These are phyloP conservation scores for Penicillium sp. DNA, from an alignment of 2,329 filamentous ascomycete genomes.

Conservation along the genomic window DNA sequence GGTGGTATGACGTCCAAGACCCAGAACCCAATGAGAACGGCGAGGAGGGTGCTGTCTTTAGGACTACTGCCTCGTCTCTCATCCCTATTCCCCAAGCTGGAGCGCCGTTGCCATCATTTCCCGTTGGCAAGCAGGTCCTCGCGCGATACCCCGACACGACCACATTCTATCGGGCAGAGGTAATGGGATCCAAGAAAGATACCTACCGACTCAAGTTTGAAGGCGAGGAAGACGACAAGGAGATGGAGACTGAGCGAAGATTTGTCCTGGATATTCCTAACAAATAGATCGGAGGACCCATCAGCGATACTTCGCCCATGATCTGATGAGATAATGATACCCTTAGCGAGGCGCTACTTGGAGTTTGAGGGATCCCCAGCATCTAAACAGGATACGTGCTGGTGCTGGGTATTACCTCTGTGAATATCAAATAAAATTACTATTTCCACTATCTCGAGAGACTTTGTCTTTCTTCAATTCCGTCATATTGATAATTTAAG, in stretches of 20 bases:
- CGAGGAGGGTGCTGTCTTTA: constrained; percentile 64
- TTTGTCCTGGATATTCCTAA: constrained; percentile 74
- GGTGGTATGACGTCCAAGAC: constrained; percentile 74
- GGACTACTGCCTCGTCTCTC: constrained; percentile 72
- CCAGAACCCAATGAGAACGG: constrained; percentile 72
- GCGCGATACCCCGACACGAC: constrained; percentile 82
- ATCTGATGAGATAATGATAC: constrained; percentile 32
- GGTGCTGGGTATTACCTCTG: constrained; percentile 4
- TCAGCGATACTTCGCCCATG: constrained; percentile 12
- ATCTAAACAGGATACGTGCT: not conserved
- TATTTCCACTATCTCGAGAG: not conserved
- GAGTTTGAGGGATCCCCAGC: constrained; percentile 16
- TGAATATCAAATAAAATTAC: constrained; percentile 4
- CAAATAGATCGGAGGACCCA: constrained; percentile 32
- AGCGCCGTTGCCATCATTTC: constrained; percentile 62
- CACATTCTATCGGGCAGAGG: constrained; percentile 82
- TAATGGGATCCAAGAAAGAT: constrained; percentile 66
- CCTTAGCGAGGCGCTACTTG: constrained; percentile 31
- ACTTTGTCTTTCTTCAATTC: not conserved
- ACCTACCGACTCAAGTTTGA: constrained; percentile 69
- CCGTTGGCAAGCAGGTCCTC: constrained; percentile 69
- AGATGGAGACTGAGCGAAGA: constrained; percentile 73
- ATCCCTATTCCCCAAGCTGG: constrained; percentile 70
- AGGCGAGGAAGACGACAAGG: constrained; percentile 71
- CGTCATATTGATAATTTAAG: not conserved